These are phyloP conservation scores for Sistotremastrum suecicum DNA, from an alignment of 768 basidiomycete genomes.

Conservation along the genomic window DNA sequence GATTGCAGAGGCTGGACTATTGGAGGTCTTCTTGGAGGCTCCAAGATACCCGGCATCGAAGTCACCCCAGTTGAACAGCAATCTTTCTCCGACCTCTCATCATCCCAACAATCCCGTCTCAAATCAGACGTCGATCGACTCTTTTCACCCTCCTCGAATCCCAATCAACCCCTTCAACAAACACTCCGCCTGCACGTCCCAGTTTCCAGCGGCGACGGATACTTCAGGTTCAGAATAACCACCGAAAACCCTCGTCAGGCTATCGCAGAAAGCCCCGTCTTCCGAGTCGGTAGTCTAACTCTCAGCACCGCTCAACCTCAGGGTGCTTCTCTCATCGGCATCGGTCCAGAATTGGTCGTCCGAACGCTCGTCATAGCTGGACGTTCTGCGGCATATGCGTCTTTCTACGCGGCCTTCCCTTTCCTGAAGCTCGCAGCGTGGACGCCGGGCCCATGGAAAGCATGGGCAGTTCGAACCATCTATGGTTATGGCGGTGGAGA, in stretches of 20 bases:
- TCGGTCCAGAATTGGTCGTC: slow-evolving; percentile 6
- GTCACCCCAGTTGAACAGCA: slow-evolving; percentile 4
- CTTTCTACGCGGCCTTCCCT: slow-evolving; percentile 8
- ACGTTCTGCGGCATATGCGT: slow-evolving; percentile 3
- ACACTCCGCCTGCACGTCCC: slow-evolving; percentile 8
- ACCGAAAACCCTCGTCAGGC: slow-evolving; percentile 1
- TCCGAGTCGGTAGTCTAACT: slow-evolving; percentile 8
- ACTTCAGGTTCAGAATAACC: slow-evolving; percentile 7
- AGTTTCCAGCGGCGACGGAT: slow-evolving; percentile 8
- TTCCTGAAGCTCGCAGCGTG: slow-evolving; percentile 7
- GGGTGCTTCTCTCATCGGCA: slow-evolving; percentile 5
- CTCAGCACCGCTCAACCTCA: slow-evolving; percentile 6
- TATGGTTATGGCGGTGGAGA: slow-evolving; percentile 2
- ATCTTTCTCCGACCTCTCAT: not conserved
- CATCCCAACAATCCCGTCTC: not conserved
- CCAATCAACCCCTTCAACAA: slow-evolving; percentile 1
- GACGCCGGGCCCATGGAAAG: slow-evolving; percentile 8
- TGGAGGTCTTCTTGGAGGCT: slow-evolving; percentile 5
- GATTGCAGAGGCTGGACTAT: slow-evolving; percentile 6
- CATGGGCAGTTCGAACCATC: slow-evolving; percentile 3
- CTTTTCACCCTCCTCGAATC: not conserved
- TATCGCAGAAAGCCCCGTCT: slow-evolving; percentile 6
- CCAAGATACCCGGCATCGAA: slow-evolving; percentile 7
- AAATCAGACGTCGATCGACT: slow-evolving; percentile 4
- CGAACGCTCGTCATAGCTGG: slow-evolving; percentile 3